Conservation (phyloP, 306 rosid genomes). For the Gynostemma pentaphyllum region DNA sequence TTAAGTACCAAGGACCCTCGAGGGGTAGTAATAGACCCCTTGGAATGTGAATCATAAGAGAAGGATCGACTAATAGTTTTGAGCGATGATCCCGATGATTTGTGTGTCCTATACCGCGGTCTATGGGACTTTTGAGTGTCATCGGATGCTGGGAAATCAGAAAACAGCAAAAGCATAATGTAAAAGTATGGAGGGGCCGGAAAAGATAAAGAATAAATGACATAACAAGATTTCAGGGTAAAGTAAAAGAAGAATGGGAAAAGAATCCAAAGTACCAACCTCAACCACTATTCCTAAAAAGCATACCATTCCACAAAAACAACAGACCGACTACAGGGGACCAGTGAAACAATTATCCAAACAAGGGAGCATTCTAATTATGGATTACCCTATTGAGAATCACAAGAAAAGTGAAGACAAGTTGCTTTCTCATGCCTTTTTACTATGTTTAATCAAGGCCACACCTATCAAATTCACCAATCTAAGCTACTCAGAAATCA, state of each 20-base stretch:
- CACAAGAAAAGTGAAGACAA: too few species aligned
- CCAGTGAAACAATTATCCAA: too few species aligned
- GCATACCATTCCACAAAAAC: too few species aligned
- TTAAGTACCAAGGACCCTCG: slow-evolving; percentile 76
- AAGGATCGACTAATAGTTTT: slow-evolving; percentile 75
- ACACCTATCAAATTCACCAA: too few species aligned
- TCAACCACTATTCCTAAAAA: background rate
- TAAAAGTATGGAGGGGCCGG: slow-evolving; percentile 11
- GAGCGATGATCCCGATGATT: slow-evolving; percentile 75
- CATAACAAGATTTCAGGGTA: slow-evolving; percentile 15
- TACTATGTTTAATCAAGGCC: too few species aligned
- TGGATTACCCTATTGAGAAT: too few species aligned
- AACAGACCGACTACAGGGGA: too few species aligned
- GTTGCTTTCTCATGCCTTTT: too few species aligned
- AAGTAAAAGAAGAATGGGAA: slow-evolving; percentile 39
- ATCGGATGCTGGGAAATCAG: slow-evolving; percentile 58
- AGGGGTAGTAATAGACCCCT: slow-evolving; percentile 64
- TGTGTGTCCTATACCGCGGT: slow-evolving; percentile 78
- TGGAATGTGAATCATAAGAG: slow-evolving; percentile 84
- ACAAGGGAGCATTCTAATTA: too few species aligned
- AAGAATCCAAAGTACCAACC: slow-evolving; percentile 69
- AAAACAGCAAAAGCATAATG: slow-evolving; percentile 24
- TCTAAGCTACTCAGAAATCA: too few species aligned
- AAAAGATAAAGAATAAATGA: slow-evolving; percentile 23
- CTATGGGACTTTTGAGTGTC: slow-evolving; percentile 81